Base-by-base conservation (phyloP, 495 filamentous ascomycete species). In the Neurospora sp. region DNA sequence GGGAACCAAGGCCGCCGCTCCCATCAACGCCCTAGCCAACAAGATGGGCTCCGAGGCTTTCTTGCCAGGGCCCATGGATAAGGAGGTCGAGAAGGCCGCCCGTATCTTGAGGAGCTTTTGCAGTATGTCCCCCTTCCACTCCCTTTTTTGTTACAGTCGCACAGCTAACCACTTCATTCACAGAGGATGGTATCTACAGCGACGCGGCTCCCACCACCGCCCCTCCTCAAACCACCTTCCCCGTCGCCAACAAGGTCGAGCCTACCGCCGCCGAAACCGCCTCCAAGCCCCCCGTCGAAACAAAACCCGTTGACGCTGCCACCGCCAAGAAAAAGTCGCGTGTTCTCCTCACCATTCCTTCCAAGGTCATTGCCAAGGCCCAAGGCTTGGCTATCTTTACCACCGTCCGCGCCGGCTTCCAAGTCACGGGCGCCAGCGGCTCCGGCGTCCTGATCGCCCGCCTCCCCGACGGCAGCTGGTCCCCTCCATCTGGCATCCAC, bases 71-170 rank as follows among this genome's bases (percentile, higher is more conserved):
- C 88, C 89, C 1, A 82, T 96, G 72, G 93, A 95, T 77, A 93
- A 91, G 81, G 93, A 96, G 84, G 90, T 89, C 82, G 93, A 96
- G 75, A 95, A 96, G 83, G 93, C 93, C 10, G 93, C 93, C 60
- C 86, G 93, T 11, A 96, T 96, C 37, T 77, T 96, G 71, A 87
- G 88, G 76, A 91, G 89, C 75, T 96, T 96, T 81, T 95, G 93
- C 84, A 93, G 85, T 87, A 84, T 23, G 2, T n/a, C 20, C 14
- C 39, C 54, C 12, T 69, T 9, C 12, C 31, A 20, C 8, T 31
- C 27, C 27, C 27, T 31, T 31, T 31, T 31, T 31, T 31, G 27
- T 31, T 31, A 1, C 27, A 62, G 12, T 38, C 23, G 10, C 4
- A 31, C 18, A 38, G 41, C 66, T 71, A 38, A 72, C 73, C 69